Evolutionary conservation across 345 rosid species (phyloP), one percentile per base, ranked within the genome.

Genomic region (Gossypium turneri): DNA sequence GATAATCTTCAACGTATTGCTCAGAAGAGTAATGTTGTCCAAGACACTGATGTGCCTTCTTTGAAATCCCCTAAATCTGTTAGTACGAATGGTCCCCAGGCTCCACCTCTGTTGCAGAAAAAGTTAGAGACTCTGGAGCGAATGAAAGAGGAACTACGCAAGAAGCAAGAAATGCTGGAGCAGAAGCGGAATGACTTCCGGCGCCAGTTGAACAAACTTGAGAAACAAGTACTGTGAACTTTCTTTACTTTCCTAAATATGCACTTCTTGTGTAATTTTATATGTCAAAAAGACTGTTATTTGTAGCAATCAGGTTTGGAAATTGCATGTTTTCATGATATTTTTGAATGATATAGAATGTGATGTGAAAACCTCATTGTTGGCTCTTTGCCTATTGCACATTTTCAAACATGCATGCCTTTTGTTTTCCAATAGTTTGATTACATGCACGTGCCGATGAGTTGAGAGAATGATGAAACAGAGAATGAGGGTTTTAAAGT

Each of bases 111-210:
- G 73, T 45, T 52, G 70, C 97, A 85, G 71, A 93, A 90, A 84
- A 93, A 95, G 83, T 76, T 90, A 45, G 97, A 88, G 72, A 73
- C 56, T 72, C 85, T 94, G 60, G 98, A 90, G 85, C 93, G 71
- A 73, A 80, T 95, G 86, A 93, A 89, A 87, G 98, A 93, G 83
- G 86, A 92, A 48, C 88, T 95, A 10, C 92, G 92, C 71, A 91
- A 88, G 85, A 95, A 92, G 86, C 99, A 86, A 80, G 94, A 93
- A 83, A 80, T 90, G 87, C 86, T 95, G 84, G 99, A 88, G 76
- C 92, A 86, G 88, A 93, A 92, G 84, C 88, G 94, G 66, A 89
- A 78, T 17, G 91, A 93, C 76, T 93, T 90, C 80, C 88, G 88
- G 60, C 88, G 86, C 57, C 82, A 88, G 77, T 79, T 95, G 89